phyloP scores from a whole-genome alignment of 495 filamentous ascomycete species.

The Astrothelium macrocarpum region DNA sequence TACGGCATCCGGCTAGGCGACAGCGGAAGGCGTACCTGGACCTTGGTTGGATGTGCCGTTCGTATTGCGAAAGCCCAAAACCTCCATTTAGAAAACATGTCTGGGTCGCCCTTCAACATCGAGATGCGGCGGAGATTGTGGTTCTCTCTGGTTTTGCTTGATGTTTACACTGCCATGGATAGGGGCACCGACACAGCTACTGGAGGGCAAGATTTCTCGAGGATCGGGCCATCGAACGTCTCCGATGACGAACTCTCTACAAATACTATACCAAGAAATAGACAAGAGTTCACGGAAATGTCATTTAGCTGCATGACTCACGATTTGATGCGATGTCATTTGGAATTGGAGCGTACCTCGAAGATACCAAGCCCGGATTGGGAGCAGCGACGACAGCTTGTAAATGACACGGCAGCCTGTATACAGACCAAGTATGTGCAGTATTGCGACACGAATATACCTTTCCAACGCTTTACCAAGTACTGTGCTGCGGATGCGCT shows the following conservation, averaged over 20 bases:
- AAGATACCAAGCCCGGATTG: background rate
- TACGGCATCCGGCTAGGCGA: conserved; percentile 9
- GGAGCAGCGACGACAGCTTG: background rate
- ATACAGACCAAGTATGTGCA: conserved; percentile 11
- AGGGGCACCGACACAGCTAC: conserved; percentile 9
- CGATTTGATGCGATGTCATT: conserved; percentile 3
- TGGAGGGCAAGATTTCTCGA: background rate
- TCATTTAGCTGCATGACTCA: conserved; percentile 6
- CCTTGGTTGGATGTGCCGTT: conserved; percentile 11
- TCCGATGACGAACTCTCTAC: conserved; percentile 20
- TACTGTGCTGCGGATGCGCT: background rate
- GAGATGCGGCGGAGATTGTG: conserved; percentile 18
- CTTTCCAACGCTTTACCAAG: conserved; percentile 3
- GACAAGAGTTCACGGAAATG: conserved; percentile 17
- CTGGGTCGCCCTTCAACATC: conserved; percentile 11
- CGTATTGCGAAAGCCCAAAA: conserved; percentile 18
- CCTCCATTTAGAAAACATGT: conserved; percentile 7
- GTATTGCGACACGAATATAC: conserved; percentile 11
- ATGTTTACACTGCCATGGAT: conserved; percentile 14
- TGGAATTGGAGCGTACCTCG: background rate
- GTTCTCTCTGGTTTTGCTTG: conserved; percentile 15
- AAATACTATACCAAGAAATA: conserved; percentile 9
- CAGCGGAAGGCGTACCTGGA: conserved; percentile 12
- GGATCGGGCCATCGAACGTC: conserved; percentile 3
- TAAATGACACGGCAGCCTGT: background rate